Conservation (phyloP, 2,329 filamentous ascomycete species). For the Salinomyces thailandicus region DNA sequence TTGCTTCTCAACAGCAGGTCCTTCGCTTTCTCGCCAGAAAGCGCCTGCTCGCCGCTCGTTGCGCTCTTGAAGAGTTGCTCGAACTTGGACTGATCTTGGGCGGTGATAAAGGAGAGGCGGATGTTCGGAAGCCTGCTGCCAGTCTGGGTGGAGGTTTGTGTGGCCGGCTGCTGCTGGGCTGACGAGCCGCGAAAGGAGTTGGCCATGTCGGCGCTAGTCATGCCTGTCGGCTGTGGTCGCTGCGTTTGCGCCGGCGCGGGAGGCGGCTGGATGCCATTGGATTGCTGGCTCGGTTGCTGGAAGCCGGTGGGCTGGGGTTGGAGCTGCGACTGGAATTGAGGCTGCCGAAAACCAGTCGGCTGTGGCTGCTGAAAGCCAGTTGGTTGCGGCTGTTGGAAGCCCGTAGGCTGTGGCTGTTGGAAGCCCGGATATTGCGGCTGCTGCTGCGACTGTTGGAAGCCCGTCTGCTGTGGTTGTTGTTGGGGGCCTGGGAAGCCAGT, state of each 20-base stretch:
- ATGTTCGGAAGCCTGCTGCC: slow-evolving; percentile 78
- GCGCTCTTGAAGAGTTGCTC: slow-evolving; percentile 96
- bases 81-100: slow-evolving; percentile 89
- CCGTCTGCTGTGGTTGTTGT: slow-evolving; percentile 26
- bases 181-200: slow-evolving; percentile 46
- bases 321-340: slow-evolving; percentile 42
- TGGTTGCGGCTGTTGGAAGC: slow-evolving; percentile 42
- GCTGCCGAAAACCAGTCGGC: slow-evolving; percentile 41
- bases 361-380: slow-evolving; percentile 43
- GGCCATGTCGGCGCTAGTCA: slow-evolving; percentile 55
- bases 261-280: slow-evolving; percentile 44
- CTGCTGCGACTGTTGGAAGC: slow-evolving; percentile 37
- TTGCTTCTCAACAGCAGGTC: slow-evolving; percentile 83
- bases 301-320: slow-evolving; percentile 16
- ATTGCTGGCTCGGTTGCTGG: slow-evolving; percentile 24
- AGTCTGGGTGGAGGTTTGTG: slow-evolving; percentile 53
- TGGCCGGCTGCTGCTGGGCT: slow-evolving; percentile 45
- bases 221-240: slow-evolving; percentile 45
- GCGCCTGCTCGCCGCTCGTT: slow-evolving; percentile 69
- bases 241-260: slow-evolving; percentile 33
- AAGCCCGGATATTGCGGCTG: slow-evolving; percentile 42
- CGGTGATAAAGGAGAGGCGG: slow-evolving; percentile 88
- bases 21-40: slow-evolving; percentile 84
- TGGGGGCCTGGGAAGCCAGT: slow-evolving; percentile 23
- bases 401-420: slow-evolving; percentile 36